A percentile compares a stretch with the other conserved stretches of the same genome.
Evolutionary conservation across 129 eudicot species (phyloP).

Genomic region (Silybum marianum): DNA sequence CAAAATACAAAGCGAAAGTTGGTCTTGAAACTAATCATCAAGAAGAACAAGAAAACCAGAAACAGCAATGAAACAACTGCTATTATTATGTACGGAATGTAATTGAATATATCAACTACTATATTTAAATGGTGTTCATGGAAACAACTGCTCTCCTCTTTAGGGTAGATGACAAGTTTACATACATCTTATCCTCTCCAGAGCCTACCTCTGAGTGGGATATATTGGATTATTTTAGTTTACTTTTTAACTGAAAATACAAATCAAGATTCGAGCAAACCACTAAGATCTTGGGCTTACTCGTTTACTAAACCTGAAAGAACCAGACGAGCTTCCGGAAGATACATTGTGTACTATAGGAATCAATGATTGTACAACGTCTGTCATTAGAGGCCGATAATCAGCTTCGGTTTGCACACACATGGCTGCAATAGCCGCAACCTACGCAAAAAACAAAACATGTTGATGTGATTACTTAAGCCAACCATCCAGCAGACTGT

Average conservation of each 20-base stretch:
- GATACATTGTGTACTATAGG: slow-evolving; percentile 72
- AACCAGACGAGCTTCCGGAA: slow-evolving; percentile 39
- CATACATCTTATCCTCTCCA: not conserved
- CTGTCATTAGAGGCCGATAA: slow-evolving; percentile 91
- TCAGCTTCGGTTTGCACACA: slow-evolving; percentile 97
- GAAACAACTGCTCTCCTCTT: not conserved
- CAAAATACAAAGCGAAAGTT: slow-evolving; percentile 59
- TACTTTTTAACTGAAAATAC: not conserved
- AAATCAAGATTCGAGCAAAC: not conserved
- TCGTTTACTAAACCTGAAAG: slow-evolving; percentile 57
- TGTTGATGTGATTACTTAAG: not conserved
- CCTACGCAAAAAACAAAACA: slow-evolving; percentile 37
- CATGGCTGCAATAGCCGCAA: slow-evolving; percentile 94
- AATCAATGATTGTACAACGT: slow-evolving; percentile 83
- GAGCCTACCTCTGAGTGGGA: not conserved
- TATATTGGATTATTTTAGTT: not conserved
- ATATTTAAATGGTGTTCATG: not conserved
- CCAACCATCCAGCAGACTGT: not conserved
- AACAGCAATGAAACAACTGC: slow-evolving; percentile 12
- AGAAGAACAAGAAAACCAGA: slow-evolving; percentile 30
- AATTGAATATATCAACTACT: not conserved
- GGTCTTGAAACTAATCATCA: slow-evolving; percentile 37
- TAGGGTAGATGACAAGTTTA: not conserved
- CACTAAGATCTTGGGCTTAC: slow-evolving; percentile 60
- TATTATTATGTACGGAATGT: not conserved